These are phyloP conservation scores for Penicillium brevicompactum DNA, from an alignment of 2,329 filamentous ascomycete species.

Conservation along the genomic window DNA sequence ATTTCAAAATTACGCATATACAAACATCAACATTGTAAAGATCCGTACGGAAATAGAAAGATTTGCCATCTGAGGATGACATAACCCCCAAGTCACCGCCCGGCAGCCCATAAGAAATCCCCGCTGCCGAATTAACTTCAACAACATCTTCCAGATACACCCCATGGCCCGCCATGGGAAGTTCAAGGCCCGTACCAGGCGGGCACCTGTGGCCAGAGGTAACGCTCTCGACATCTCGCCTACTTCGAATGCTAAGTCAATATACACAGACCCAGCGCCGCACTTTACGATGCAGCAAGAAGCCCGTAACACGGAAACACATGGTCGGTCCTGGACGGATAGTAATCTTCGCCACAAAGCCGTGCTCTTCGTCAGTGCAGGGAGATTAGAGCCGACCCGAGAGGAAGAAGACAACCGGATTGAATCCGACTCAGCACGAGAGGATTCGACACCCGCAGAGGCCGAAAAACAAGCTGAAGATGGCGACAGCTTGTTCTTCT, in stretches of 20 bases:
- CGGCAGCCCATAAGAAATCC: neutral
- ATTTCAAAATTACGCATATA: too few relatives aligned
- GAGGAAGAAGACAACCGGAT: slow-evolving; percentile 5
- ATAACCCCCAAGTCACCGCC: slow-evolving; percentile 5
- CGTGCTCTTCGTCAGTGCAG: slow-evolving; percentile 64
- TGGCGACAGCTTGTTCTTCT: slow-evolving; percentile 30
- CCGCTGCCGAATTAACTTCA: neutral
- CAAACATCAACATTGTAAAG: too few relatives aligned
- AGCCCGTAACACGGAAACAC: slow-evolving; percentile 58
- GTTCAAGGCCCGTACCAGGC: slow-evolving; percentile 23
- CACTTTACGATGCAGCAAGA: slow-evolving; percentile 57
- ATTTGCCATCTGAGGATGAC: neutral
- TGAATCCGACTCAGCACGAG: neutral
- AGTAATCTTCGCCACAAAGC: slow-evolving; percentile 57
- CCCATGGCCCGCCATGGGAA: slow-evolving; percentile 31
- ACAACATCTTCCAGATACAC: neutral
- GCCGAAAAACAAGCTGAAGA: slow-evolving; percentile 14
- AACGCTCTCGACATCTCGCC: neutral
- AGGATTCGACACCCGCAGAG: slow-evolving; percentile 14
- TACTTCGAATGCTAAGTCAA: neutral
- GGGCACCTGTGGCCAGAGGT: slow-evolving; percentile 5
- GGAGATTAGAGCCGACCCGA: slow-evolving; percentile 40
- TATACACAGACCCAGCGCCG: slow-evolving; percentile 18
- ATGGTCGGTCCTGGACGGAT: slow-evolving; percentile 51
- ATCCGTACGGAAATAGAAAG: too few relatives aligned